Evolutionary conservation across 805 yeast species (phyloP).

Genomic region (Peterozyma toletana): DNA sequence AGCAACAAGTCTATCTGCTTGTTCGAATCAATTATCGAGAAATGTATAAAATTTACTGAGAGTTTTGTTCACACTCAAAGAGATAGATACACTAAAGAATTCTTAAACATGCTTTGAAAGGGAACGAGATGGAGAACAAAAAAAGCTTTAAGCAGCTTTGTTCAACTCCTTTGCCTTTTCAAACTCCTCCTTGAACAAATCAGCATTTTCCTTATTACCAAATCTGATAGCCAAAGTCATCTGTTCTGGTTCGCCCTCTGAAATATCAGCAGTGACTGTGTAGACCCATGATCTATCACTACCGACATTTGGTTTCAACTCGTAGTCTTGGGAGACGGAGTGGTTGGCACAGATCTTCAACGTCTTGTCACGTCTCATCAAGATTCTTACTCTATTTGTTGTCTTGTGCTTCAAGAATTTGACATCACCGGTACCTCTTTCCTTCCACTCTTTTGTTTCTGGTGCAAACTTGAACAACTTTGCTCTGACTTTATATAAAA

Average conservation of each 20-base stretch:
- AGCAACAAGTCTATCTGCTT: too few species aligned
- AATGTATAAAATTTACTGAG: too few species aligned
- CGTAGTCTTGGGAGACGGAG: slow-evolving; percentile 74
- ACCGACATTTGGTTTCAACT: slow-evolving; percentile 87
- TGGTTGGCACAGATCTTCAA: slow-evolving; percentile 98
- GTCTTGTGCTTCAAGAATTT: slow-evolving; percentile 87
- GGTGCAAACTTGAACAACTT: slow-evolving; percentile 83
- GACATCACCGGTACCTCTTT: slow-evolving; percentile 98
- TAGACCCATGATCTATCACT: slow-evolving; percentile 99
- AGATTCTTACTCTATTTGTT: slow-evolving; percentile 75
- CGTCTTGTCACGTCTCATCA: slow-evolving; percentile 99
- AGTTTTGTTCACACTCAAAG: too few species aligned
- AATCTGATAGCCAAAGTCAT: slow-evolving; percentile 95
- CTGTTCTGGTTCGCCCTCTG: slow-evolving; percentile 95
- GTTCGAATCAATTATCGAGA: too few species aligned
- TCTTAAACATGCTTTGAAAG: too few species aligned
- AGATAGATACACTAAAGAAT: too few species aligned
- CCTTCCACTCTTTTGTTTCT: slow-evolving; percentile 93
- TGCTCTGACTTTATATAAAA: slow-evolving; percentile 81
- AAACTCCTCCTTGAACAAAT: slow-evolving; percentile 87
- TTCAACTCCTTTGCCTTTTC: slow-evolving; percentile 73
- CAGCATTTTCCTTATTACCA: slow-evolving; percentile 88
- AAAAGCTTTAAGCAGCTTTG: slow-evolving; percentile 24
- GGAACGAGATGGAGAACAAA: too few species aligned
- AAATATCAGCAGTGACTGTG: slow-evolving; percentile 85